These are phyloP conservation scores for Mycena capillaripes DNA, from an alignment of 768 basidiomycete species.

Conservation along the genomic window DNA sequence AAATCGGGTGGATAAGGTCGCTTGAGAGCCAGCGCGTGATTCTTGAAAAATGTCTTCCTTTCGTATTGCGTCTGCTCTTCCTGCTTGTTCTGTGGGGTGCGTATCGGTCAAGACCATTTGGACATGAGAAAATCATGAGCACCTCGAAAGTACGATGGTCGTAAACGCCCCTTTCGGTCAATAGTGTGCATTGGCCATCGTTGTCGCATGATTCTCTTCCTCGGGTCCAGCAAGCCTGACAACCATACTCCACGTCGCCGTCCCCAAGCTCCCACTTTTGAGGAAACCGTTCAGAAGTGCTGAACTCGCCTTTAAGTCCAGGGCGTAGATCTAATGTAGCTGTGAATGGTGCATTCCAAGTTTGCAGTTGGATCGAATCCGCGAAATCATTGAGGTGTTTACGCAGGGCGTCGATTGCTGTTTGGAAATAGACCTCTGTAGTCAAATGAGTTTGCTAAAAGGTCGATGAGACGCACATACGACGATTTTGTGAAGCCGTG, in stretches of 20 bases:
- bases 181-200: background rate
- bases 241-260: background rate
- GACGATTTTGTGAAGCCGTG: background rate
- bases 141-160: constrained; percentile 12
- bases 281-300: background rate
- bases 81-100: background rate
- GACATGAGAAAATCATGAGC: background rate
- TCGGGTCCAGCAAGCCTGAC: constrained; percentile 25
- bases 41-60: constrained; percentile 6
- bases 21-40: constrained; percentile 12
- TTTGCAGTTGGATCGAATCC: background rate
- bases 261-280: background rate
- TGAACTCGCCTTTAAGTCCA: background rate
- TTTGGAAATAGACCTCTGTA: background rate
- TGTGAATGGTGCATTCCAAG: constrained; percentile 18
- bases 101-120: background rate
- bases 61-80: constrained; percentile 8
- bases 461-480: background rate
- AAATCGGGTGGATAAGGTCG: constrained; percentile 12
- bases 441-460: background rate
- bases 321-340: constrained; percentile 12
- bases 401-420: background rate
- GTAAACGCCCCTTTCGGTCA: background rate
- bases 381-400: background rate
- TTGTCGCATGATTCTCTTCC: constrained; percentile 7